Conservation (phyloP, 1,284 basidiomycete genomes). For the Ganoderma meredithae region DNA sequence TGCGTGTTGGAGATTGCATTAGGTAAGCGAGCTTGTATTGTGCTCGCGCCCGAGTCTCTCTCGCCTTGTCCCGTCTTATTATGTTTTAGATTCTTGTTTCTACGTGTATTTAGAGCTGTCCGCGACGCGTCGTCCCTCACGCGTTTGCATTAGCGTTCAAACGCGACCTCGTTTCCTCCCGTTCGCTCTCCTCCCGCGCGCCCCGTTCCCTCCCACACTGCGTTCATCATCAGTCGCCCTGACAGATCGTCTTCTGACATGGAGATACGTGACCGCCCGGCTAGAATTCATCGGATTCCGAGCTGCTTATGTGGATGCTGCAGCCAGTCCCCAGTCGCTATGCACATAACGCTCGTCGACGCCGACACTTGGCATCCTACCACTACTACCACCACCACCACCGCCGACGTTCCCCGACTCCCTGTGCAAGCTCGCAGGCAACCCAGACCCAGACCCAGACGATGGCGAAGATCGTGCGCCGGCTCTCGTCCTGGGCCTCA, state of each 20-base stretch:
- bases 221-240: constrained; percentile 3
- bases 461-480: constrained; percentile 12
- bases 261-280: constrained; percentile 4
- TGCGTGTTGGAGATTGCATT: too few species aligned
- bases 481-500: constrained; percentile 8
- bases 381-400: neutral
- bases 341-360: neutral
- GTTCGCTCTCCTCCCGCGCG: too few species aligned
- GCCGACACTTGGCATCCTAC: neutral
- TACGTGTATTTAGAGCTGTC: too few species aligned
- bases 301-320: neutral
- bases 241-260: constrained; percentile 2
- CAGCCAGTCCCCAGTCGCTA: neutral
- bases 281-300: constrained; percentile 1
- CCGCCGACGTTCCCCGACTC: neutral
- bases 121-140: too few species aligned
- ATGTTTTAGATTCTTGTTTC: too few species aligned
- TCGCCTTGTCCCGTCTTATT: too few species aligned
- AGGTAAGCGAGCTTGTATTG: too few species aligned
- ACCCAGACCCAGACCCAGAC: neutral
- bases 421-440: neutral
- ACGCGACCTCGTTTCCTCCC: too few species aligned
- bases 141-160: too few species aligned
- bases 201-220: too few species aligned
- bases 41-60: too few species aligned